These are phyloP conservation scores for Curvularia eragrostidis DNA, from an alignment of 2,329 filamentous ascomycete genomes.

Conservation along the genomic window DNA sequence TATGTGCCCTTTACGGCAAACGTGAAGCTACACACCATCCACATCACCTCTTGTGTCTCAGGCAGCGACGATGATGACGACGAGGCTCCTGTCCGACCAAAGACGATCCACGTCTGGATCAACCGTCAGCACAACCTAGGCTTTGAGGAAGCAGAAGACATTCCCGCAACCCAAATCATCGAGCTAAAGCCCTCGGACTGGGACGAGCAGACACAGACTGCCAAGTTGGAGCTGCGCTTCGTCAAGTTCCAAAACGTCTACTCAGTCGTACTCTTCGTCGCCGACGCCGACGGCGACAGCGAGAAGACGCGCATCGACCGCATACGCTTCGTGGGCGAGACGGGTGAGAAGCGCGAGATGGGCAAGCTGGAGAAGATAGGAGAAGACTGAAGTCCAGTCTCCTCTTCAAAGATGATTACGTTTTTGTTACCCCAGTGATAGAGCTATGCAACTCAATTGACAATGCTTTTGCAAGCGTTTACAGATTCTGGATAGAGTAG, in stretches of 20 bases:
- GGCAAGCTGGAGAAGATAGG: slow-evolving; percentile 96
- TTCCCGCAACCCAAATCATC: slow-evolving; percentile 79
- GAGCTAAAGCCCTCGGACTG: slow-evolving; percentile 78
- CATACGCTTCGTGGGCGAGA: slow-evolving; percentile 82
- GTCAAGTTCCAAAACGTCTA: slow-evolving; percentile 98
- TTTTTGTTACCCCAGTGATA: not conserved
- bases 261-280: slow-evolving; percentile 85
- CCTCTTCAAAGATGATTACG: not conserved
- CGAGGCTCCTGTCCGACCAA: slow-evolving; percentile 79
- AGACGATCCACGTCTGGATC: slow-evolving; percentile 81
- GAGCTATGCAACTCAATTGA: not conserved
- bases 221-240: slow-evolving; percentile 72
- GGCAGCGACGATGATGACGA: slow-evolving; percentile 66
- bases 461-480: not conserved
- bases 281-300: slow-evolving; percentile 77
- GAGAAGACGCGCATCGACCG: slow-evolving; percentile 87
- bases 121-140: slow-evolving; percentile 91
- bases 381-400: slow-evolving; percentile 59
- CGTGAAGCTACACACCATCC: slow-evolving; percentile 83
- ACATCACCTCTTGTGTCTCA: slow-evolving; percentile 83
- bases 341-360: slow-evolving; percentile 89
- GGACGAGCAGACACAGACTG: slow-evolving; percentile 61
- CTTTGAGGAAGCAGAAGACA: slow-evolving; percentile 92
- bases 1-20: slow-evolving; percentile 88
- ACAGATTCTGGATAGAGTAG: slow-evolving; percentile 3